Conservation (phyloP, 1,284 basidiomycete species). For the Tilletia setariae region DNA sequence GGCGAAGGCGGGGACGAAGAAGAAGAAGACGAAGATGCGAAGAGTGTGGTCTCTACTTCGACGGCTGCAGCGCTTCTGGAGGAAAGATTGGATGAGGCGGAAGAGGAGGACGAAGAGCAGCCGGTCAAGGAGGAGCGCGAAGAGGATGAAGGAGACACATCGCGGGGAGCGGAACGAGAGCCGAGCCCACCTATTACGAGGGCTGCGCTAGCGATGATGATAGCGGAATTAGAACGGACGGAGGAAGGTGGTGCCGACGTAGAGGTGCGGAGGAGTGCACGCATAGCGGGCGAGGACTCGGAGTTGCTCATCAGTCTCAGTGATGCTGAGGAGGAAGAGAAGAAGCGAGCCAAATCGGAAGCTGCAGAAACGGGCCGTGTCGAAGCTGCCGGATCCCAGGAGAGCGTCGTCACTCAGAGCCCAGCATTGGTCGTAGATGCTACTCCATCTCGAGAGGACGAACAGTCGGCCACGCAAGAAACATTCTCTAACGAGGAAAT, state of each 20-base stretch:
- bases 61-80: not conserved
- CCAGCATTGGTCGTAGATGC: too few species aligned
- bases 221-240: not conserved
- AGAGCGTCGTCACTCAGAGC: too few species aligned
- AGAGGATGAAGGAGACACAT: not conserved
- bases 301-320: not conserved
- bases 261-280: not conserved
- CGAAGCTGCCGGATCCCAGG: too few species aligned
- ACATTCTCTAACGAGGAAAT: too few species aligned
- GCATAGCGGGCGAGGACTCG: not conserved
- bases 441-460: not conserved
- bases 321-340: not conserved
- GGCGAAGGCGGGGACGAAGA: not conserved
- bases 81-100: not conserved
- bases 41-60: not conserved
- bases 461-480: not conserved
- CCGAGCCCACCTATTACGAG: not conserved
- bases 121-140: not conserved
- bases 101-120: not conserved
- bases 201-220: not conserved
- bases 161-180: not conserved
- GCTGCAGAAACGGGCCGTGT: not conserved
- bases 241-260: not conserved
- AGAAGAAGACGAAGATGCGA: not conserved
- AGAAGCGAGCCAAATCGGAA: not conserved